These are phyloP conservation scores for Kwoniella heveanensis DNA, from an alignment of 768 basidiomycete genomes.

Conservation along the genomic window DNA sequence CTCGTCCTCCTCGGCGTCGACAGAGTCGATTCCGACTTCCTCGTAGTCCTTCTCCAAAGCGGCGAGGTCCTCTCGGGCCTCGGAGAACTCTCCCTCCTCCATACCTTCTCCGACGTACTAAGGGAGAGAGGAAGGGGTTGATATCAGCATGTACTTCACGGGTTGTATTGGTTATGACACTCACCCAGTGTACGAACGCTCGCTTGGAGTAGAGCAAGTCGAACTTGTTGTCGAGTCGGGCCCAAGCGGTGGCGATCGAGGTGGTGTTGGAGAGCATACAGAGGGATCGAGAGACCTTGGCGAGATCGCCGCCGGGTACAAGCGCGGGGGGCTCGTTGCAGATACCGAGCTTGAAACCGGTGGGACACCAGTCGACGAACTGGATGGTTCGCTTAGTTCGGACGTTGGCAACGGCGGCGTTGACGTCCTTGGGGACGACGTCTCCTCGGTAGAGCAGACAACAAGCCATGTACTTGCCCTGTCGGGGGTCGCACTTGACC, in stretches of 20 bases:
- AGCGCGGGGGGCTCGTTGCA: slow-evolving; percentile 93
- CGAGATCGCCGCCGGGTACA: slow-evolving; percentile 92
- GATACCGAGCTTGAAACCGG: slow-evolving; percentile 97
- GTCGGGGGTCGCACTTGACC: slow-evolving; percentile 93
- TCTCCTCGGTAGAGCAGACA: slow-evolving; percentile 91
- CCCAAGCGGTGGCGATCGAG: slow-evolving; percentile 87
- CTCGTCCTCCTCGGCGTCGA: slow-evolving; percentile 55
- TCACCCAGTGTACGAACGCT: slow-evolving; percentile 59
- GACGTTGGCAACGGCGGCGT: slow-evolving; percentile 86
- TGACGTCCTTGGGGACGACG: slow-evolving; percentile 94
- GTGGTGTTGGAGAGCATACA: slow-evolving; percentile 89
- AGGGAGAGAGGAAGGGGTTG: slow-evolving; percentile 6
- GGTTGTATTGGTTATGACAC: slow-evolving; percentile 58
- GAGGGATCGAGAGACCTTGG: slow-evolving; percentile 87
- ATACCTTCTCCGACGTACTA: slow-evolving; percentile 99
- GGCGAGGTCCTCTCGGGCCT: slow-evolving; percentile 96
- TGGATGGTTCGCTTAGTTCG: slow-evolving; percentile 98
- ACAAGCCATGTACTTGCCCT: slow-evolving; percentile 98
- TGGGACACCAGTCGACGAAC: slow-evolving; percentile 88
- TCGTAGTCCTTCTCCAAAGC: slow-evolving; percentile 79
- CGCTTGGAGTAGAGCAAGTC: slow-evolving; percentile 90
- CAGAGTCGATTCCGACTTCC: slow-evolving; percentile 58
- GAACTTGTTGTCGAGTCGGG: slow-evolving; percentile 93
- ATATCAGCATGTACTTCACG: slow-evolving; percentile 57
- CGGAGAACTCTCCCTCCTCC: slow-evolving; percentile 99